Evolutionary conservation across 2,329 filamentous ascomycete genomes (phyloP).

Genomic region (Ceratocystis diversiconidia): DNA sequence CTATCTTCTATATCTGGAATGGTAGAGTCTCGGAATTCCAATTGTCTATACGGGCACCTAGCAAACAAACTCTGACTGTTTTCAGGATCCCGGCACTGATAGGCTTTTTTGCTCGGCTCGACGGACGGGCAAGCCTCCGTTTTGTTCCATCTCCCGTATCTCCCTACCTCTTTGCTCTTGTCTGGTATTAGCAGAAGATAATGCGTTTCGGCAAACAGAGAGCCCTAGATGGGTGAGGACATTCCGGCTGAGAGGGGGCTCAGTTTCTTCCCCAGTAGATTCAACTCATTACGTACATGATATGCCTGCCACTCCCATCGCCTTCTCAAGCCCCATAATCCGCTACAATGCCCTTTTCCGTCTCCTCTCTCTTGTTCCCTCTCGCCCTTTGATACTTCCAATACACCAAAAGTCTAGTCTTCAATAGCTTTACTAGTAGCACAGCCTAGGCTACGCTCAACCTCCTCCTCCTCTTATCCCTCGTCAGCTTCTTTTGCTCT

Average conservation of each 20-base stretch:
- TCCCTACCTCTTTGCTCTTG: no score
- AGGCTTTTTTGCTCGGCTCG: no score
- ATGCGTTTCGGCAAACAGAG: no score
- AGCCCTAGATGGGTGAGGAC: no score
- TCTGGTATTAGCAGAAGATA: no score
- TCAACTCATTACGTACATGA: no score
- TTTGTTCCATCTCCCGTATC: background rate
- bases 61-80: background rate
- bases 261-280: no score
- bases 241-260: no score
- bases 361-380: background rate
- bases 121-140: background rate
- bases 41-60: background rate
- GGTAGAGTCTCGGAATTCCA: background rate
- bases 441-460: background rate
- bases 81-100: no score
- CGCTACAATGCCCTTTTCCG: background rate
- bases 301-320: no score
- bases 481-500: slow-evolving; percentile 1
- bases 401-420: background rate
- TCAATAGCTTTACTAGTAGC: background rate
- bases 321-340: no score
- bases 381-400: background rate
- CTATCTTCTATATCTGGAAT: background rate
- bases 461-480: background rate